Evolutionary conservation across 2,329 filamentous ascomycete species (phyloP), one percentile per base, ranked within the genome.

Genomic region (Coniochaeta sp.): DNA sequence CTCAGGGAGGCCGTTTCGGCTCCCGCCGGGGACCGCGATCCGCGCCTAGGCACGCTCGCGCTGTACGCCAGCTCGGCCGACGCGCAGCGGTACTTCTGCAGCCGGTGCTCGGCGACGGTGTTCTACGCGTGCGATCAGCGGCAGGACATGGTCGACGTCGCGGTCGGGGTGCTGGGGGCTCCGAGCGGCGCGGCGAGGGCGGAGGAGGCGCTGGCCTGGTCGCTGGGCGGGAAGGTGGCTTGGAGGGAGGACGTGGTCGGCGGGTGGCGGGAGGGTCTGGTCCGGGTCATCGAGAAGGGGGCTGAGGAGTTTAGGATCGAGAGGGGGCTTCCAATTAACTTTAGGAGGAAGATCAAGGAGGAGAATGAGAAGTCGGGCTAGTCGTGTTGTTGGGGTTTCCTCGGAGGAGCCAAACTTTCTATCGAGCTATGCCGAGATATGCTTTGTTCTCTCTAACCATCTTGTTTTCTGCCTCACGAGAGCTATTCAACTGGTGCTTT

Each of bases 51-150:
- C 0, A 81, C 77, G 0, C 68, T 82, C 4, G 65, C 70, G 0
- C 73, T 74, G 30, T 79, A 78, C 62, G 63, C 65, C 9, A 81
- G 78, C 55, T 80, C 77, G 0, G 67, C 73, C 0, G 73, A 72
- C 16, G 76, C 80, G 0, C 73, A 79, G 59, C 69, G 80, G 1
- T 82, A 80, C 61, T 81, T 78, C 61, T 83, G 80, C 66, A 73
- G 72, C 0, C 69, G 63, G 1, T 83, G 80, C 67, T 79, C 78
- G 0, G 79, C 80, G 0, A 68, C 64, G 12, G 70, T 81, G 0
- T 81, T 82, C 59, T 82, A 79, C 60, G 72, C 74, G 0, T 66
- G 65, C 0, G 74, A 78, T 17, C 66, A 71, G 4, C 68, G 75
- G 1, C 70, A 74, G 0, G 69, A 75, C 0, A 62, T 77, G 8